Evolutionary conservation across 106 monocot genomes (phyloP).

Genomic region (Platanthera guangdongensis): DNA sequence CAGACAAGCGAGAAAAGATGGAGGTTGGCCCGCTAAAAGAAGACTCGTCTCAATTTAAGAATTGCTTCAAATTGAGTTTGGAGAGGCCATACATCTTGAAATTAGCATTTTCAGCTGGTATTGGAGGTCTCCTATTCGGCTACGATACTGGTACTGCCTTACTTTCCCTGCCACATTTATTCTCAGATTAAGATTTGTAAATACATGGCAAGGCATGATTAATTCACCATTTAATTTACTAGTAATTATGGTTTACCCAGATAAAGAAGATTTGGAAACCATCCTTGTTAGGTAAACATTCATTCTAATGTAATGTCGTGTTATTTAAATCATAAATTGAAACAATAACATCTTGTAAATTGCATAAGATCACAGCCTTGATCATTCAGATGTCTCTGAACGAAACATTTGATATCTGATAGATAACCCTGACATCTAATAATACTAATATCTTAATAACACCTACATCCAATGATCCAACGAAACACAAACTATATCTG

Average conservation of each 20-base stretch:
- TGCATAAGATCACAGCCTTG: too few relatives aligned
- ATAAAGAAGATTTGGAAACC: neutral
- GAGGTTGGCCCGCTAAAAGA: constrained; percentile 43
- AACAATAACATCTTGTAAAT: too few relatives aligned
- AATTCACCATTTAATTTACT: neutral
- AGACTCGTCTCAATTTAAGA: constrained; percentile 54
- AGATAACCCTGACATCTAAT: too few relatives aligned
- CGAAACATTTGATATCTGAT: too few relatives aligned
- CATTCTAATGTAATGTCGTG: too few relatives aligned
- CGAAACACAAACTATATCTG: too few relatives aligned
- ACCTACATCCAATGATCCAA: too few relatives aligned
- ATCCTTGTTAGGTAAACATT: neutral
- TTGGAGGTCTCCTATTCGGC: constrained; percentile 80
- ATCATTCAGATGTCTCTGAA: too few relatives aligned
- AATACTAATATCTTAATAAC: too few relatives aligned
- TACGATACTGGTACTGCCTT: constrained; percentile 71
- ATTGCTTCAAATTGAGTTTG: constrained; percentile 58
- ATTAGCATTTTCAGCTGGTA: constrained; percentile 73
- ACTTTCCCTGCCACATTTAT: neutral
- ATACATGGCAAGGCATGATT: neutral
- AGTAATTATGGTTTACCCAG: neutral
- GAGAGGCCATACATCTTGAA: constrained; percentile 58
- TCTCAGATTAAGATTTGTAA: neutral
- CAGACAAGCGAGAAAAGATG: constrained; percentile 19
- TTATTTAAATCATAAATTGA: too few relatives aligned